Evolutionary conservation across 495 filamentous ascomycete genomes (phyloP), one percentile per base, ranked within the genome.

Genomic region (Hyaloscypha variabilis): DNA sequence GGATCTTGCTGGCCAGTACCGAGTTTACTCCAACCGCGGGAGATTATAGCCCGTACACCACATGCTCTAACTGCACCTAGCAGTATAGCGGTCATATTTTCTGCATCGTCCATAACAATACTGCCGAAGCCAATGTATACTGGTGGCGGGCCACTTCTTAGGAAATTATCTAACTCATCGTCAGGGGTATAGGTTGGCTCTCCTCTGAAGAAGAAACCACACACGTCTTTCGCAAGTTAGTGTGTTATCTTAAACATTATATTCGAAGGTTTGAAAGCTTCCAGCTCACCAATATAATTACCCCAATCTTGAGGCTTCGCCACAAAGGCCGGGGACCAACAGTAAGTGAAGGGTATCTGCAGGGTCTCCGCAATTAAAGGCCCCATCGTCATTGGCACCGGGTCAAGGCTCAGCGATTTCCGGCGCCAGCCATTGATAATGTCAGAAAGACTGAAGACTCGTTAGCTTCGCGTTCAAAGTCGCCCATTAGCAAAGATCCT

Each of bases 111-210:
- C 14, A 89, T 79, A 0, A 89, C 87, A 63, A 91, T 90, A 49
- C 81, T 85, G 3, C 88, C 88, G 67, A 91, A 91, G 14, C 88
- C 88, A 49, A 91, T 86, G 66, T 90, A 90, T 1, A 90, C 75
- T 19, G 87, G 87, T 6, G 80, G 72, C 6, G 83, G 79, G 2
- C 87, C 87, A 14, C 71, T 72, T 50, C 78, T 69, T 0, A 91
- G 74, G 64, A 89, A 90, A 0, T 71, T 73, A 0, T 71, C 73
- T 23, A 91, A 73, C 4, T 84, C 82, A 1, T 78, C 64, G 0
- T 74, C 75, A 1, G 88, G 87, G 0, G 72, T 82, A 71, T 84
- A 89, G 6, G 75, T 70, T 1, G 79, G 75, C 13, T 79, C 75
- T 53, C 81, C 74, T 3, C 83, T 72, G 69, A 88, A 88, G 76